Base-by-base conservation (phyloP, 2,329 filamentous ascomycete genomes). In the Blastomyces percursus region DNA sequence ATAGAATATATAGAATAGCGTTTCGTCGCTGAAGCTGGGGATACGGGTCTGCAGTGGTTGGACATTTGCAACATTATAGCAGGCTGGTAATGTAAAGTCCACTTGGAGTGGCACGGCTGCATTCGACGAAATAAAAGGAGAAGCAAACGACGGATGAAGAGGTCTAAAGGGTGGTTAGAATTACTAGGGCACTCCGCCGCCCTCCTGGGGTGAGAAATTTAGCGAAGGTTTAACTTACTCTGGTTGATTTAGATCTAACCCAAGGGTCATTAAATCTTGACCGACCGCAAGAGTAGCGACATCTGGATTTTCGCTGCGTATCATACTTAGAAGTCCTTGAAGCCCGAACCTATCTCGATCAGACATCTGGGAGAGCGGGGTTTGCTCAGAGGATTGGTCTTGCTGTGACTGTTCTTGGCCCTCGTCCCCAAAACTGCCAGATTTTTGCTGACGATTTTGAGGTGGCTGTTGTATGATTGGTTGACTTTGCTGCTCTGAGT, bases 1-100 rank as follows among this genome's bases (percentile, higher is more conserved):
- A 74, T 87, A 88, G 78, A 88, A 88, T 64, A 88, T 86, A 70
- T 84, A 85, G 71, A 88, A 86, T 4, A 88, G 77, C 0, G 86
- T 88, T 71, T 88, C 86, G 66, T 84, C 80, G 51, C 79, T 81
- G 72, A 86, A 86, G 61, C 81, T 81, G 3, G 78, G 74, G 66
- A 86, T 82, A 63, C 84, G 83, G 57, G 78, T 77, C 61, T 82
- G 79, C 24, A 87, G 75, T 8, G 82, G 80, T 59, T 86, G 85
- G 12, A 88, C 84, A 68, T 88, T 88, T 62, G 80, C 82, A 11
- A 88, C 86, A 12, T 79, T 84, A 71, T 88, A 88, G 64, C 85
- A 86, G 48, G 79, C 76, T 4, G 86, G 86, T 11, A 88, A 75
- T 11, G 78, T 80, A 71, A 85, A 88, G 65, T 87, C 84, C 24